Evolutionary conservation across 2,329 filamentous ascomycete genomes (phyloP).

Genomic region (Sclerotinia glacialis): DNA sequence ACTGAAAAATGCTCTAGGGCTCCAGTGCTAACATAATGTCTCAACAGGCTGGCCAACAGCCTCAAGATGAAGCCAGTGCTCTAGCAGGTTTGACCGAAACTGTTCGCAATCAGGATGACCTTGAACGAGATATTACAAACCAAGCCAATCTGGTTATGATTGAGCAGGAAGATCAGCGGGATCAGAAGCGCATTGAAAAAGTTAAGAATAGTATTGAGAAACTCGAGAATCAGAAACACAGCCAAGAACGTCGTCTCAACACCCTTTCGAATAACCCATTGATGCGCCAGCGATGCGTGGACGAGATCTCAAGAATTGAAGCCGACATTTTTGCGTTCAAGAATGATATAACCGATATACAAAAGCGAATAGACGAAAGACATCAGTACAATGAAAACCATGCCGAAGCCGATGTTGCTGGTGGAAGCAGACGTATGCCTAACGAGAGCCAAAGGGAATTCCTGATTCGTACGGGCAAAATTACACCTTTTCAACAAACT

Average conservation of each 20-base stretch:
- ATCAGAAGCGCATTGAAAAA: slow-evolving; percentile 61
- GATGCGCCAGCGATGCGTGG: slow-evolving; percentile 45
- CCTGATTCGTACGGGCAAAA: slow-evolving; percentile 92
- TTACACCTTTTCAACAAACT: slow-evolving; percentile 83
- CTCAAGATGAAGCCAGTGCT: slow-evolving; percentile 37
- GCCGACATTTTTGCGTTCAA: slow-evolving; percentile 48
- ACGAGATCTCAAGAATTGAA: slow-evolving; percentile 38
- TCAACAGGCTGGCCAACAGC: slow-evolving; percentile 56
- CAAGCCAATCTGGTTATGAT: slow-evolving; percentile 59
- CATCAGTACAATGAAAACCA: slow-evolving; percentile 53
- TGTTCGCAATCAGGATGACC: slow-evolving; percentile 81
- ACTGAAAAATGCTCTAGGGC: neutral
- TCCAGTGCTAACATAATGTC: slow-evolving; percentile 7
- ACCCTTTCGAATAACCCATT: slow-evolving; percentile 52
- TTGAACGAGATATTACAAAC: slow-evolving; percentile 78
- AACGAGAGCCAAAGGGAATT: slow-evolving; percentile 86
- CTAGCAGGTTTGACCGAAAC: slow-evolving; percentile 63
- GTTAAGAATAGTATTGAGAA: slow-evolving; percentile 54
- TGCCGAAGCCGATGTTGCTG: slow-evolving; percentile 44
- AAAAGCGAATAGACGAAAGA: slow-evolving; percentile 74
- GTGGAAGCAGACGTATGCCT: slow-evolving; percentile 60
- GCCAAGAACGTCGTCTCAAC: slow-evolving; percentile 54
- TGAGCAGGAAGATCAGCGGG: slow-evolving; percentile 61
- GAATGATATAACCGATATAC: slow-evolving; percentile 76
- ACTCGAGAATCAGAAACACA: slow-evolving; percentile 63